Evolutionary conservation across 768 basidiomycete species (phyloP).

Genomic region (Suillus paluster): DNA sequence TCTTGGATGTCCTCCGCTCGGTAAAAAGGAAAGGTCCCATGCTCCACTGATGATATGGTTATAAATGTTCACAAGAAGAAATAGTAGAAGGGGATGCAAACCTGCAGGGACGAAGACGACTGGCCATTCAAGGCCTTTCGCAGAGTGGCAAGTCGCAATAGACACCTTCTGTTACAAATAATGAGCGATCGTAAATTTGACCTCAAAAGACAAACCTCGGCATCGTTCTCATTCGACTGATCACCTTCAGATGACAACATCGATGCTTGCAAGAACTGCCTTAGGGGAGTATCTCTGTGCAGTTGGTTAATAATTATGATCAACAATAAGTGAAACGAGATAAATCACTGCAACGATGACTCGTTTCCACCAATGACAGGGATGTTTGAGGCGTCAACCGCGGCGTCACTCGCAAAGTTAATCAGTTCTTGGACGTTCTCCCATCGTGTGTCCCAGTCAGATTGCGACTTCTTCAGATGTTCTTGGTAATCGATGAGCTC

Average conservation of each 20-base stretch:
- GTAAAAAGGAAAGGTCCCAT: slow-evolving; percentile 76
- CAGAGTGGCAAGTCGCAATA: slow-evolving; percentile 85
- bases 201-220: slow-evolving; percentile 40
- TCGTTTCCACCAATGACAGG: not conserved
- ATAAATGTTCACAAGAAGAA: not conserved
- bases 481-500: slow-evolving; percentile 66
- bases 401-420: slow-evolving; percentile 70
- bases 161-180: slow-evolving; percentile 66
- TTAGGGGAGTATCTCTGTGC: slow-evolving; percentile 59
- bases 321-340: not conserved
- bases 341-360: not conserved
- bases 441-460: slow-evolving; percentile 79
- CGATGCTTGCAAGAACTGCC: slow-evolving; percentile 76
- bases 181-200: not conserved
- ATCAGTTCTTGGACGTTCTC: slow-evolving; percentile 88
- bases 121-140: slow-evolving; percentile 93
- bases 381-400: slow-evolving; percentile 28
- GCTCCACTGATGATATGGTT: slow-evolving; percentile 53
- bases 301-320: not conserved
- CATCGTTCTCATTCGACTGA: slow-evolving; percentile 55
- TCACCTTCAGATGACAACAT: slow-evolving; percentile 85
- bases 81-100: slow-evolving; percentile 29
- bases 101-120: slow-evolving; percentile 82
- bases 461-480: slow-evolving; percentile 69
- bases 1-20: slow-evolving; percentile 78